A percentile compares a stretch with the other conserved stretches of the same genome.
Conservation (phyloP, 768 basidiomycete species). For the Trametes gibbosa region DNA sequence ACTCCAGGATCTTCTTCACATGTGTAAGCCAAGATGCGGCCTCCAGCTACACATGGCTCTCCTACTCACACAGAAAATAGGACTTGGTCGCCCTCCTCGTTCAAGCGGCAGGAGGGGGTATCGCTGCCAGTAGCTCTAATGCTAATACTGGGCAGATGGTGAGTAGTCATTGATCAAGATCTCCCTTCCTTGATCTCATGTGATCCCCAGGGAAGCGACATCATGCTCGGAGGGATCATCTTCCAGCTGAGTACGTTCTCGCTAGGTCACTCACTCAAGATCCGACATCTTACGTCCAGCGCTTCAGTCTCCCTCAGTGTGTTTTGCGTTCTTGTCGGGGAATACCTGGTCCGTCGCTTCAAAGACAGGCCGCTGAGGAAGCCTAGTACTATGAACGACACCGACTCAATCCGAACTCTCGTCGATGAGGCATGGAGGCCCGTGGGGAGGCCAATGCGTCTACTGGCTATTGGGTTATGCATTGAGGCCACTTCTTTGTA, state of each 20-base stretch:
- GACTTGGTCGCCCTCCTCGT: background rate
- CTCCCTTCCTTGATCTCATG: no score
- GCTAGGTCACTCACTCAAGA: background rate
- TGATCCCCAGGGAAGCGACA: constrained; percentile 13
- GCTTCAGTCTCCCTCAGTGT: background rate
- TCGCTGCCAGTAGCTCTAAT: background rate
- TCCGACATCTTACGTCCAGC: background rate
- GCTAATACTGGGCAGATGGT: background rate
- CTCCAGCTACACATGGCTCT: no score
- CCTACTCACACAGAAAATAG: background rate
- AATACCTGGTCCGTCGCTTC: background rate
- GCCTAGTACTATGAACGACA: background rate
- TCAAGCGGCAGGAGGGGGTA: background rate
- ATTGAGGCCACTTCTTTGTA: constrained; percentile 3
- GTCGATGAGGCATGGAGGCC: background rate
- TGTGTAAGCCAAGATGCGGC: background rate
- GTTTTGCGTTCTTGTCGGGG: background rate
- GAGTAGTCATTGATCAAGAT: background rate
- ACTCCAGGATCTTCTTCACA: background rate
- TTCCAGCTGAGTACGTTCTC: constrained; percentile 20
- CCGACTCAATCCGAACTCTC: background rate
- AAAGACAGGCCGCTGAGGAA: constrained; percentile 17
- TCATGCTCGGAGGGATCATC: constrained; percentile 29
- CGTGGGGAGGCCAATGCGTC: background rate
- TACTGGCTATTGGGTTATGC: constrained; percentile 2